These are phyloP conservation scores for Acer saccharum DNA, from an alignment of 345 rosid species.

Conservation along the genomic window DNA sequence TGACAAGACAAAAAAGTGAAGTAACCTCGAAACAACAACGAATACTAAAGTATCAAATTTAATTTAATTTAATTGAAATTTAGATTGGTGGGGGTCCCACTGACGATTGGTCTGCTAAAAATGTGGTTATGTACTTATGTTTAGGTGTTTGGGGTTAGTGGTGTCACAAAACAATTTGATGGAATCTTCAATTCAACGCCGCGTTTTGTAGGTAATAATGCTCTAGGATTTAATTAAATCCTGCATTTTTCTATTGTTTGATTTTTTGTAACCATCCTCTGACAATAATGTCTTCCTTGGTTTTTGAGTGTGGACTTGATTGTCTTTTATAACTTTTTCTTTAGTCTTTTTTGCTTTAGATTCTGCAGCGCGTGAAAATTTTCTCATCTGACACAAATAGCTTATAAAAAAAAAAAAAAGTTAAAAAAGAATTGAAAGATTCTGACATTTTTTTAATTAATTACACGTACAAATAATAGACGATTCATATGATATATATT, in stretches of 20 bases:
- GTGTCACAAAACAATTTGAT: background rate
- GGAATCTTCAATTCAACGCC: slow-evolving; percentile 16
- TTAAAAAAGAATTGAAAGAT: too few relatives aligned
- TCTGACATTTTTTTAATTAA: too few relatives aligned
- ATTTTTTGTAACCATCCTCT: background rate
- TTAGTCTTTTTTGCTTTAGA: too few relatives aligned
- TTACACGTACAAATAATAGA: too few relatives aligned
- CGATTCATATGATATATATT: too few relatives aligned
- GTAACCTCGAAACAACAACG: background rate
- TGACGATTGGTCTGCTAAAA: background rate
- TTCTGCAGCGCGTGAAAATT: too few relatives aligned
- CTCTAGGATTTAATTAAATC: background rate
- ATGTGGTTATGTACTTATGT: background rate
- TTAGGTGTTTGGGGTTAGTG: too few relatives aligned
- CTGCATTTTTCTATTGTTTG: background rate
- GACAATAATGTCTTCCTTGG: background rate
- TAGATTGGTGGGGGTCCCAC: background rate
- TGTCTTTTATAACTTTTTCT: too few relatives aligned
- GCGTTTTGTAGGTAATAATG: background rate
- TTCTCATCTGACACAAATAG: too few relatives aligned
- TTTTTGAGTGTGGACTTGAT: background rate
- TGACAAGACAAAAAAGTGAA: background rate
- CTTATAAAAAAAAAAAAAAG: too few relatives aligned
- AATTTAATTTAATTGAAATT: background rate
- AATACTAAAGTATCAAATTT: background rate